Percentiles rank a stretch among this genome's conserved stretches.
phyloP scores from a whole-genome alignment of 177 flowering plant species.

The Tripterygium wilfordii region DNA sequence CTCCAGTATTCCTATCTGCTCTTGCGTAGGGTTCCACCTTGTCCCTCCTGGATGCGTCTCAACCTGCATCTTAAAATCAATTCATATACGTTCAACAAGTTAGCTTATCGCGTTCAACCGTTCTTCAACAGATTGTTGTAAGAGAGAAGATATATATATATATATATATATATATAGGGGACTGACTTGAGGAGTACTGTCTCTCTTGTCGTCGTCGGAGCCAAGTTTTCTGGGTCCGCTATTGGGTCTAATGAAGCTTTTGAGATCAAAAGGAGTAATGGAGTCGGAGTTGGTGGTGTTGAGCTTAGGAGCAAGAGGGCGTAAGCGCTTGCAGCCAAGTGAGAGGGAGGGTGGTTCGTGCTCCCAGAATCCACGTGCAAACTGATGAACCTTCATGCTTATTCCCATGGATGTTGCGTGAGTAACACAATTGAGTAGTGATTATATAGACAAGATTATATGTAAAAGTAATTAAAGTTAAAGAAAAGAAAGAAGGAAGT shows the following conservation, averaged over 20 bases:
- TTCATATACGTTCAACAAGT: too few species aligned
- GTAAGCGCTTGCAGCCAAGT: constrained; percentile 78
- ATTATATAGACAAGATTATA: constrained; percentile 30
- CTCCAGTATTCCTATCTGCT: constrained; percentile 89
- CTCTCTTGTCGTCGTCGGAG: constrained; percentile 31
- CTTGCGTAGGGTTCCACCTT: constrained; percentile 97
- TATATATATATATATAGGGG: too few species aligned
- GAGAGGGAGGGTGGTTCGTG: constrained; percentile 72
- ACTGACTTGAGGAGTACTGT: too few species aligned
- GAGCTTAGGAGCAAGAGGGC: constrained; percentile 86
- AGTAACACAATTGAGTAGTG: constrained; percentile 4
- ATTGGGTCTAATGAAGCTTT: constrained; percentile 64
- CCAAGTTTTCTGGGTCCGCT: constrained; percentile 34
- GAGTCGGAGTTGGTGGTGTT: constrained; percentile 1
- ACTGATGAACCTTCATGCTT: constrained; percentile 93
- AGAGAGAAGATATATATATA: too few species aligned
- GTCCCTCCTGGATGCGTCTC: constrained; percentile 93
- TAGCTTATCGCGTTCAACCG: too few species aligned
- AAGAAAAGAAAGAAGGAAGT: too few species aligned
- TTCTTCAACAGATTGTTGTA: too few species aligned
- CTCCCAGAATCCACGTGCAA: constrained; percentile 82
- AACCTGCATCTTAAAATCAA: too few species aligned
- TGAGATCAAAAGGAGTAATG: constrained; percentile 45
- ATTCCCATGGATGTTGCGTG: constrained; percentile 15
- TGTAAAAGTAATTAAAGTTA: too few species aligned